Base-by-base conservation (phyloP, 2,329 filamentous ascomycete genomes). In the Orbilia brochopaga region DNA sequence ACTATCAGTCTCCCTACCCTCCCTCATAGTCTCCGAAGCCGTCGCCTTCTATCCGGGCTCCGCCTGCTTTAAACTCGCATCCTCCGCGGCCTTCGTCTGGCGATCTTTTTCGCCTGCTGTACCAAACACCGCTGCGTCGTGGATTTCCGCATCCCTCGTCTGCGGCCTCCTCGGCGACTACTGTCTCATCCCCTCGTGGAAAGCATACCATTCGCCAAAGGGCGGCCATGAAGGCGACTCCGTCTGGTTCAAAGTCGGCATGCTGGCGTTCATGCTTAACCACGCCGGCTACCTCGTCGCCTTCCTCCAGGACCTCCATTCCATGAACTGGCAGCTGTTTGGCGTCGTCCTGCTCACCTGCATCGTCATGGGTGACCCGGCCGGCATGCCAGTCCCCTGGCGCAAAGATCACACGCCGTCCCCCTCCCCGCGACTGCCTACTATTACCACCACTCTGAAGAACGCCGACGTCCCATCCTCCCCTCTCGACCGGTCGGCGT, bases 241-340 rank as follows among this genome's bases (percentile, higher is more conserved):
- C 1, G n/a, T 67, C 8, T 67, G 61, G 61, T 73, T 73, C 37
- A 73, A 73, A 59, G n/a, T 73, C 11, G 69, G 69, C n/a, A 73
- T 73, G 69, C 46, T 73, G 15, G 69, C 69, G 5, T 73, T 73
- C 50, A 73, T 73, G 69, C 54, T 67, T 7, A 73, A 73, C 51
- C 69, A 73, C 40, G 62, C 58, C 3, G 69, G 69, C 2, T 73
- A 73, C 40, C 66, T 73, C 13, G 62, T 57, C 23, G 69, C 69
- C 5, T 73, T 73, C 24, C 46, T 72, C n/a, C 58, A 70, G 40
- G 56, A 52, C 30, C n/a, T 72, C 6, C 30, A 27, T 13, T 32
- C 52, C 10, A 72, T 72, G 15, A 50, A 72, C 27, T 72, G 67
- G 67, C 54, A 19, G 5, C 24, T 53, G 2, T 72, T 65, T 15